These are phyloP conservation scores for Yamadazyma siamensis DNA, from an alignment of 1,139 yeast species.

Conservation along the genomic window DNA sequence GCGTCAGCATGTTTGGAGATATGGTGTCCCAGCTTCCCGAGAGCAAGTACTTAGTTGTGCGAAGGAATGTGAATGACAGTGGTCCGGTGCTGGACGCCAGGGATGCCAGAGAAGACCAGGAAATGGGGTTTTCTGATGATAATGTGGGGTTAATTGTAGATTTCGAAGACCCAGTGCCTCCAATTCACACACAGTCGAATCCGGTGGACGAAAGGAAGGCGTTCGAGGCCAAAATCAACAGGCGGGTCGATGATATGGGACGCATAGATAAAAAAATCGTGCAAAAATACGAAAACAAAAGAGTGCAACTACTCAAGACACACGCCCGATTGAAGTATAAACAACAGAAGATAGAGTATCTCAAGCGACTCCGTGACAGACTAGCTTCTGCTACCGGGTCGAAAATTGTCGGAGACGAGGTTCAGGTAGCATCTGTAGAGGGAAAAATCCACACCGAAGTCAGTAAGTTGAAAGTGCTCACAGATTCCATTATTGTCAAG, in stretches of 20 bases:
- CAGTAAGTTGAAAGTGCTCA: slow-evolving; percentile 28
- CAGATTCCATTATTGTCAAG: slow-evolving; percentile 20
- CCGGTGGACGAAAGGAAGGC: slow-evolving; percentile 1
- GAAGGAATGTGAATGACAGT: background rate
- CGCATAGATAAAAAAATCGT: slow-evolving; percentile 13
- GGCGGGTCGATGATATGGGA: slow-evolving; percentile 8
- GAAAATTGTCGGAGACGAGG: slow-evolving; percentile 9
- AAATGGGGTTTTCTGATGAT: too few relatives aligned
- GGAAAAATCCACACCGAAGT: slow-evolving; percentile 17
- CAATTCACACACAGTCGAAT: too few relatives aligned
- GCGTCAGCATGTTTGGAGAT: slow-evolving; percentile 19
- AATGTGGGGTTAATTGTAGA: slow-evolving; percentile 7
- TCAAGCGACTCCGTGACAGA: slow-evolving; percentile 16
- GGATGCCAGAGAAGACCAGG: too few relatives aligned
- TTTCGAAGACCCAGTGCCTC: slow-evolving; percentile 3
- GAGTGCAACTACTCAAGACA: slow-evolving; percentile 17
- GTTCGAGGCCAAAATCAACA: slow-evolving; percentile 8
- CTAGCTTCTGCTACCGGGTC: slow-evolving; percentile 5
- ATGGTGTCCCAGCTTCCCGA: slow-evolving; percentile 34
- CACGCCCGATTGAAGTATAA: slow-evolving; percentile 22
- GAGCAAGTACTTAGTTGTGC: slow-evolving; percentile 23
- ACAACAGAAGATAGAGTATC: slow-evolving; percentile 25
- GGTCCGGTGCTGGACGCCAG: background rate
- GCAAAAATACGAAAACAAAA: slow-evolving; percentile 22
- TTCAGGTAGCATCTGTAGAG: slow-evolving; percentile 21